Evolutionary conservation across 352 stramenopile species (phyloP).

Genomic region (Phytophthora foliorum): DNA sequence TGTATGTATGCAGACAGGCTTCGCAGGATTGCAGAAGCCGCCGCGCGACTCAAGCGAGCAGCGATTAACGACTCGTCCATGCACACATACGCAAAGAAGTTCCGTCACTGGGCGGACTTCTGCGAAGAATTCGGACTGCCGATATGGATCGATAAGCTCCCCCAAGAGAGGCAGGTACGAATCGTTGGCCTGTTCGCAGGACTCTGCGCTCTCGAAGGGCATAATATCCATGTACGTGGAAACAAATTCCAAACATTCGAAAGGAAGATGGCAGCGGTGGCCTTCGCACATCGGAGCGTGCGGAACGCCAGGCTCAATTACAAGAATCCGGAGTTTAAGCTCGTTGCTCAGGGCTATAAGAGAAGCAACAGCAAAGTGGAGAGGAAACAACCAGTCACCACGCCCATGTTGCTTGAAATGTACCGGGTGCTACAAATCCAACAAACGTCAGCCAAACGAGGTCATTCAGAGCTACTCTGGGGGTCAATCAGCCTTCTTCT

Average conservation of each 20-base stretch:
- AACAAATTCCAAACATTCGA: constrained; percentile 39
- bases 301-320: constrained; percentile 36
- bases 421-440: neutral
- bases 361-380: constrained; percentile 35
- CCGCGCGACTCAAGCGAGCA: neutral
- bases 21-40: neutral
- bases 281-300: constrained; percentile 18
- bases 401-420: constrained; percentile 34
- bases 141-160: constrained; percentile 25
- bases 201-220: constrained; percentile 17
- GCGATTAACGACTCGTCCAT: neutral
- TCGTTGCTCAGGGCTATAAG: constrained; percentile 40
- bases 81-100: constrained; percentile 3
- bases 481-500: constrained; percentile 33
- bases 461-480: constrained; percentile 13
- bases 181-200: constrained; percentile 30
- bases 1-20: neutral
- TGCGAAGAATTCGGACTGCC: constrained; percentile 4
- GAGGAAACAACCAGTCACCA: constrained; percentile 41
- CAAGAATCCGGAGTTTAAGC: constrained; percentile 27
- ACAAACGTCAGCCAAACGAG: neutral
- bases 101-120: neutral
- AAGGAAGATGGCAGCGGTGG: constrained; percentile 29
- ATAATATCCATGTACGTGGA: constrained; percentile 24
- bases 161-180: constrained; percentile 18